Evolutionary conservation across 805 yeast species (phyloP).

Genomic region (Yamadazyma tumulicola): DNA sequence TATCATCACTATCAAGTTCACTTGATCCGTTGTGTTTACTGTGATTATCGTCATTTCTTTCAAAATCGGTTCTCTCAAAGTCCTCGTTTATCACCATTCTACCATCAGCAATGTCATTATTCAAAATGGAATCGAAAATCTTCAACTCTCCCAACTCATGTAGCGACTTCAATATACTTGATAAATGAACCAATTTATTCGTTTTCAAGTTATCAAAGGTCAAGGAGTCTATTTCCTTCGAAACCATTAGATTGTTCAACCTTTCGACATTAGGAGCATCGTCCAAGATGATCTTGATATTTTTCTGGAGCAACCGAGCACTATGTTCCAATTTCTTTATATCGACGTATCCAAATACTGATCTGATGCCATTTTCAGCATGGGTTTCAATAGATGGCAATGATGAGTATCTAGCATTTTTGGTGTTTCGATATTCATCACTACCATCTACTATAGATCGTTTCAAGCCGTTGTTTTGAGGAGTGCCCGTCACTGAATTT

Average conservation of each 20-base stretch:
- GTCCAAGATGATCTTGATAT: slow-evolving; percentile 46
- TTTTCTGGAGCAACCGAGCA: slow-evolving; percentile 44
- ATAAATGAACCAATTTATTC: slow-evolving; percentile 54
- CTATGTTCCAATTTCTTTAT: slow-evolving; percentile 38
- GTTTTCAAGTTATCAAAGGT: slow-evolving; percentile 49
- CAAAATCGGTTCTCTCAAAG: neutral
- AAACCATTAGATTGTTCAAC: slow-evolving; percentile 30
- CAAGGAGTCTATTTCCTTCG: slow-evolving; percentile 36
- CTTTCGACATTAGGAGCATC: slow-evolving; percentile 54
- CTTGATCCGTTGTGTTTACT: no score
- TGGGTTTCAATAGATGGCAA: neutral
- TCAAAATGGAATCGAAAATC: slow-evolving; percentile 41
- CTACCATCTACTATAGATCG: neutral
- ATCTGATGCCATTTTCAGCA: neutral
- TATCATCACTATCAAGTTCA: no score
- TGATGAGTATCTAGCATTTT: neutral
- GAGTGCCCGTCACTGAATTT: no score
- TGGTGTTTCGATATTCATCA: neutral
- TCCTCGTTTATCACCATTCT: slow-evolving; percentile 6
- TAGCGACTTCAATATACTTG: slow-evolving; percentile 55
- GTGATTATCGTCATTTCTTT: neutral
- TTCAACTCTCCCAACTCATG: slow-evolving; percentile 46
- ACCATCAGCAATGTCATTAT: slow-evolving; percentile 9
- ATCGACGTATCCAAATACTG: slow-evolving; percentile 30
- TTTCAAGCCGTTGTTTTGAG: neutral